Base-by-base conservation (phyloP, 345 rosid genomes). In the Eucalyptus polybractea region DNA sequence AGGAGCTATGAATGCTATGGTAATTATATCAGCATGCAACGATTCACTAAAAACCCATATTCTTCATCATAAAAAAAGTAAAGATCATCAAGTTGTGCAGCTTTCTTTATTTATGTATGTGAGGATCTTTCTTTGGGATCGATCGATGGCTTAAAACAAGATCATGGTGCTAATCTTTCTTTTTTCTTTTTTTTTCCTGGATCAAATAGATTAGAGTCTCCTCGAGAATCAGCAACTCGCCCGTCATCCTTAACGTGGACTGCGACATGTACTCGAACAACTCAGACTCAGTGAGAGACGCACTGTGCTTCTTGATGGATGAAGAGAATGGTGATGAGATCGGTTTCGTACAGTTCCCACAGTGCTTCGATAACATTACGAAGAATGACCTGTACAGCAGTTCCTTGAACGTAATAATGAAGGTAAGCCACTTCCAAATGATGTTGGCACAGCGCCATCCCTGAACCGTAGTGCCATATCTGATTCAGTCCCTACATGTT, bases 241-340 rank as follows among this genome's bases (percentile, higher is more conserved):
- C 87, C 1, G 87, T 93, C 42, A 91, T 93, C 54, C 93, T 93
- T 1, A 91, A 87, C 81, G 50, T 94, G 31, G 96, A 93, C 90
- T 94, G 96, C 53, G 94, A 94, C 89, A 94, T 94, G 96, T 93
- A 89, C 88, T 92, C 96, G 2, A 94, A 90, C 90, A 81, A 91
- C 89, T 86, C 94, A 3, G 90, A 89, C 8, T 60, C 94, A 13
- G 76, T 93, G 9, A 86, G 88, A 88, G 96, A 93, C 2, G 93
- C 93, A 1, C 91, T 94, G 51, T 94, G 96, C 89, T 93, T 93
- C 89, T 91, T 93, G 89, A 90, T 93, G 94, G 95, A 94, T 50
- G 93, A 92, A 56, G 87, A 90, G 87, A 87, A 86, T 27, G 92
- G 93, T 13, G 91, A 86, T 12, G 92, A 90, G 90, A 90, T 92